Evolutionary conservation across 2,329 filamentous ascomycete species (phyloP).

Genomic region (Diaporthe destruens): DNA sequence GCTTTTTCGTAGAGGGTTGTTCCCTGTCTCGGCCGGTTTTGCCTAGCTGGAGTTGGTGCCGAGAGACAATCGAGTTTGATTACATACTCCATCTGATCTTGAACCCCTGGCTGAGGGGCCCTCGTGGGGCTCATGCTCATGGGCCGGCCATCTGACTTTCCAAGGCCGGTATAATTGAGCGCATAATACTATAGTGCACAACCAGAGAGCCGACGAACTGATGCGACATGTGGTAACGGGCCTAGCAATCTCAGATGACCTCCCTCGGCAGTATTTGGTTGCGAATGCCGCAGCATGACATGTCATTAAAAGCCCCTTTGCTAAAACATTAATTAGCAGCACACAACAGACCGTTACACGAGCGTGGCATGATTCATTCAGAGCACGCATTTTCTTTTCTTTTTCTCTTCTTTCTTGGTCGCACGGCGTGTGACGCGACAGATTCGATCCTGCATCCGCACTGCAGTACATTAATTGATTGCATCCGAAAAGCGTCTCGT

Average conservation of each 20-base stretch:
- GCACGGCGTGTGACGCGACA: conserved; percentile 25
- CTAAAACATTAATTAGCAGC: neutral
- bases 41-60: neutral
- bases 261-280: conserved; percentile 1
- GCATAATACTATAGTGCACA: neutral
- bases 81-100: conserved; percentile 18
- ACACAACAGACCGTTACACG: conserved; percentile 22
- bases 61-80: neutral
- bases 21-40: conserved; percentile 17
- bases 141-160: neutral
- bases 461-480: neutral
- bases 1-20: neutral
- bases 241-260: conserved; percentile 16
- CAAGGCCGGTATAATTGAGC: neutral
- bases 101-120: conserved; percentile 9
- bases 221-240: conserved; percentile 7
- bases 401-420: neutral
- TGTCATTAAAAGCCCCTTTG: neutral
- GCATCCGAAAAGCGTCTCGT: conserved; percentile 11
- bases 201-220: conserved; percentile 5
- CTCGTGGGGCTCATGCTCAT: neutral
- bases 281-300: conserved; percentile 2
- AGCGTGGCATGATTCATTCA: conserved; percentile 11
- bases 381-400: too few relatives aligned
- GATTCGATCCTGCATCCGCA: conserved; percentile 32